Evolutionary conservation across 805 yeast genomes (phyloP).

Genomic region (Ogataea pilisensis): DNA sequence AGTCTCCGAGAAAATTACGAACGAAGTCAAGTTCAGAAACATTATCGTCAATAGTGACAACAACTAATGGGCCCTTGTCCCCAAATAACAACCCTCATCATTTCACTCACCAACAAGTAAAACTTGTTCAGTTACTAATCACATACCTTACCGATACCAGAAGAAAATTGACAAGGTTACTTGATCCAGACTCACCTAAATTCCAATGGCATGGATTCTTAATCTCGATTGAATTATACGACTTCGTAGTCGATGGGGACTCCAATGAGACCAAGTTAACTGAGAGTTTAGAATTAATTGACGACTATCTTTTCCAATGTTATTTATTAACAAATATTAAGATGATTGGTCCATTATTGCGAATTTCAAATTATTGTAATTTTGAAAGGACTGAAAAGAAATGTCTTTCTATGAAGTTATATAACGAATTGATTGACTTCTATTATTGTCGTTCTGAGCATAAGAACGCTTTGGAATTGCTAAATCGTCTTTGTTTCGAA

Average conservation of each 20-base stretch:
- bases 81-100: too few relatives aligned
- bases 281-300: slow-evolving; percentile 47
- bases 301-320: slow-evolving; percentile 72
- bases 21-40: neutral
- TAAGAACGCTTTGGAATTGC: slow-evolving; percentile 58
- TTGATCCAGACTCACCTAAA: slow-evolving; percentile 32
- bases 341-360: slow-evolving; percentile 75
- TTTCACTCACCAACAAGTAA: slow-evolving; percentile 29
- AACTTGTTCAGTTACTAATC: slow-evolving; percentile 36
- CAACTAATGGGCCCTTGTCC: too few relatives aligned
- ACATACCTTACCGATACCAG: slow-evolving; percentile 50
- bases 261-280: slow-evolving; percentile 25
- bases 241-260: slow-evolving; percentile 9
- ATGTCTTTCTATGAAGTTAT: slow-evolving; percentile 44
- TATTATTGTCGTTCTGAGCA: slow-evolving; percentile 62
- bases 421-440: slow-evolving; percentile 73
- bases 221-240: slow-evolving; percentile 39
- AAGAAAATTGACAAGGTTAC: slow-evolving; percentile 41
- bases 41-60: neutral
- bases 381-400: slow-evolving; percentile 54
- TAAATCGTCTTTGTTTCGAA: slow-evolving; percentile 35
- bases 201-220: slow-evolving; percentile 45
- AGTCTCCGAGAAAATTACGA: neutral
- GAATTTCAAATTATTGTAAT: slow-evolving; percentile 74
- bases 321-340: slow-evolving; percentile 66